Conservation (phyloP, 106 monocot genomes). For the Dendrobium officinale region DNA sequence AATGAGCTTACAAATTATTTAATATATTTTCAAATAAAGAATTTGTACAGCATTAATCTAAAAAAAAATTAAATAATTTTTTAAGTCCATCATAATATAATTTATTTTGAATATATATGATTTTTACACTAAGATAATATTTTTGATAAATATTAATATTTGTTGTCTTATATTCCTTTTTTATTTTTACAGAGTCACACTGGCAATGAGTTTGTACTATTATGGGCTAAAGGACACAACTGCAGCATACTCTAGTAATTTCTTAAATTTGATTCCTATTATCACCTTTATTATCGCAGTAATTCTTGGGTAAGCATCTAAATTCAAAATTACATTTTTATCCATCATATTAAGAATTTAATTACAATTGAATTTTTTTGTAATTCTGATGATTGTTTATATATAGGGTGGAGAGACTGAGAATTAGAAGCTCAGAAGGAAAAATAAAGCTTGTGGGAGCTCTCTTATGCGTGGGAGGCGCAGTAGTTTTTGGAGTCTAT, state of each 20-base stretch:
- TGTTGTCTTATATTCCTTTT: too few species aligned
- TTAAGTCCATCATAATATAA: too few species aligned
- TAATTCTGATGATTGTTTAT: neutral
- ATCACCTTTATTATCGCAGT: constrained; percentile 51
- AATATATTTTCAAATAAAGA: too few species aligned
- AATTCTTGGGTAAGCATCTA: constrained; percentile 30
- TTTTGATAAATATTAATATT: too few species aligned
- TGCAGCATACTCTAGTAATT: constrained; percentile 43
- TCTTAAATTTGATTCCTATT: constrained; percentile 55
- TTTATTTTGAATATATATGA: too few species aligned
- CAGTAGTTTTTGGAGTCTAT: constrained; percentile 37
- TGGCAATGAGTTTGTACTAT: constrained; percentile 46
- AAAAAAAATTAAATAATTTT: too few species aligned
- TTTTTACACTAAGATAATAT: too few species aligned
- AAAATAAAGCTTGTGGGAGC: constrained; percentile 20
- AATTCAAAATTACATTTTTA: too few species aligned
- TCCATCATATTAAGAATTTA: neutral
- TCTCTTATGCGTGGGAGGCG: constrained; percentile 29
- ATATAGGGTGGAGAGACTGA: constrained; percentile 26
- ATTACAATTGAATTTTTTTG: neutral
- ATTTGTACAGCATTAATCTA: too few species aligned
- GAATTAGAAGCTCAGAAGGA: constrained; percentile 20
- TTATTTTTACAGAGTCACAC: constrained; percentile 19
- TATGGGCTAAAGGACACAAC: constrained; percentile 63
- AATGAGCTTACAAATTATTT: too few species aligned